Conservation (phyloP, 768 basidiomycete genomes). For the Rubroboletus pulcherrimus region DNA sequence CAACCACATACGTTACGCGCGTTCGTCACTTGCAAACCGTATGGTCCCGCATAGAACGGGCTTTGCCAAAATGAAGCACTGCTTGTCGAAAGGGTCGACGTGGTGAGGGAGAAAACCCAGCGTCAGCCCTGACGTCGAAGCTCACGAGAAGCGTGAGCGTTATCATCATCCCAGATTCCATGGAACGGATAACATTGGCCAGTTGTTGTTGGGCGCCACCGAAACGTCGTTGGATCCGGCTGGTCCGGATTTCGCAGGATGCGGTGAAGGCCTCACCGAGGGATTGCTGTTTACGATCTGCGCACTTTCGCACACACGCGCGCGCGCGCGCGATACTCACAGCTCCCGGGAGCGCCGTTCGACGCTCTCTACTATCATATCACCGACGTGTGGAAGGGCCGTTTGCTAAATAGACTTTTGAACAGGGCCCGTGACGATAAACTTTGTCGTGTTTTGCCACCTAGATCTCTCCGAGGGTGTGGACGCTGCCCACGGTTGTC, state of each 20-base stretch:
- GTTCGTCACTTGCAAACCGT: not conserved
- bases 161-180: no score
- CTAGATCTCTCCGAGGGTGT: not conserved
- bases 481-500: not conserved
- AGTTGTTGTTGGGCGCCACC: not conserved
- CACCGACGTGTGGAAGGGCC: not conserved
- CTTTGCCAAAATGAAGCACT: not conserved
- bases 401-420: not conserved
- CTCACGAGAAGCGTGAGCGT: not conserved
- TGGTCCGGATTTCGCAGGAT: not conserved
- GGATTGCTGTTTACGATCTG: not conserved
- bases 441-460: not conserved
- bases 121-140: not conserved
- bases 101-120: not conserved
- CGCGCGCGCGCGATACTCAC: no score
- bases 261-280: not conserved
- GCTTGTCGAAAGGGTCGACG: not conserved
- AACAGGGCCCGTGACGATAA: not conserved
- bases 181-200: not conserved
- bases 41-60: not conserved
- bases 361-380: not conserved
- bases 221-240: not conserved
- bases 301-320: not conserved
- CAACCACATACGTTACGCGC: not conserved
- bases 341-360: not conserved